Percentiles rank a stretch among this genome's conserved stretches.
phyloP scores from a whole-genome alignment of 441 rosid genomes.

The Theobroma grandiflorum region DNA sequence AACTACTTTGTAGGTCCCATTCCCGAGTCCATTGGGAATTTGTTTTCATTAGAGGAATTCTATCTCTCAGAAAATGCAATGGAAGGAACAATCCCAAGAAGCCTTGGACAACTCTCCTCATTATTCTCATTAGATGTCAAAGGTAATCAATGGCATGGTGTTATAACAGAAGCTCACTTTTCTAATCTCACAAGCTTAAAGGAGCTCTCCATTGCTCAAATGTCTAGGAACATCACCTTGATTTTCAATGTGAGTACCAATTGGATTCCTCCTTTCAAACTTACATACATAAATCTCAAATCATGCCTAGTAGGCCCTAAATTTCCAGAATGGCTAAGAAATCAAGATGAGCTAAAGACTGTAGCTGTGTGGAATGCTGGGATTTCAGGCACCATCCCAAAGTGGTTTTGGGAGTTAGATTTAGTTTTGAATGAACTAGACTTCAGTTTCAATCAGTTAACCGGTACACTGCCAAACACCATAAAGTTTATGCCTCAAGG shows the following conservation, averaged over 20 bases:
- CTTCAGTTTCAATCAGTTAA: constrained; percentile 1
- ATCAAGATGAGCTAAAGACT: neutral
- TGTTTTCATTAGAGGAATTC: constrained; percentile 25
- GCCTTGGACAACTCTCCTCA: constrained; percentile 31
- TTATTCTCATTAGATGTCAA: constrained; percentile 14
- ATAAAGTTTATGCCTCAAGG: neutral
- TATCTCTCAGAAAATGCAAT: neutral
- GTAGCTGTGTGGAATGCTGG: constrained; percentile 1
- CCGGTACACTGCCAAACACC: constrained; percentile 17
- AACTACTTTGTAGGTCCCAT: constrained; percentile 36
- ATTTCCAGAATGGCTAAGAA: constrained; percentile 41
- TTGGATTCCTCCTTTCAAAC: constrained; percentile 45
- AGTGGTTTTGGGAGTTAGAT: constrained; percentile 35
- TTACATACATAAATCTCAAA: neutral
- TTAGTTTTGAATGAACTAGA: neutral
- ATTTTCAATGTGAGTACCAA: constrained; percentile 21
- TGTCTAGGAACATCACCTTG: neutral
- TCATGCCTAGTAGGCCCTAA: constrained; percentile 34
- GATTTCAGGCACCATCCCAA: constrained; percentile 33
- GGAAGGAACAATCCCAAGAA: constrained; percentile 32
- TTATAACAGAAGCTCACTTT: constrained; percentile 33
- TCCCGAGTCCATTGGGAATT: constrained; percentile 31
- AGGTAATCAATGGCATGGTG: constrained; percentile 28
- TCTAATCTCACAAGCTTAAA: constrained; percentile 24
- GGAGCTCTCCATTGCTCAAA: neutral